Conservation (phyloP, 1,139 yeast species). For the Zygosaccharomyces sapae region DNA sequence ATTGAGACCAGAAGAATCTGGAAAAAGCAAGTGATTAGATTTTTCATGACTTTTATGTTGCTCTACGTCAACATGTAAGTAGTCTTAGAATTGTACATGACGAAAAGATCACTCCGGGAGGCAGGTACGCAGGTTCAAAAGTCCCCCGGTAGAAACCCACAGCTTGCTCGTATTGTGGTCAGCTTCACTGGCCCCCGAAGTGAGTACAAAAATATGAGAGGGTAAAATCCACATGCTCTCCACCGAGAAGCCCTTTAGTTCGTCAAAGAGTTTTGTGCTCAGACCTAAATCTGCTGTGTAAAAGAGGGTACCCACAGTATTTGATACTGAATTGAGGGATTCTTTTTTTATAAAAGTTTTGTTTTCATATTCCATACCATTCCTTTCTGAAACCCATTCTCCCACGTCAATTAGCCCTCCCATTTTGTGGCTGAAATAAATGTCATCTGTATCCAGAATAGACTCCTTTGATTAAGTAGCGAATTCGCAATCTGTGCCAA, state of each 20-base stretch:
- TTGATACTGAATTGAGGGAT: not conserved
- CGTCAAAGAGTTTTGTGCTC: constrained; percentile 13
- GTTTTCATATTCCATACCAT: no score
- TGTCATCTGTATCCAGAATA: constrained; percentile 13
- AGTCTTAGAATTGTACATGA: constrained; percentile 6
- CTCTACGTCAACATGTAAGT: constrained; percentile 15
- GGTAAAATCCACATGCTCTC: constrained; percentile 15
- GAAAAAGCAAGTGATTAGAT: constrained; percentile 17
- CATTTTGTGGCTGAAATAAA: not conserved
- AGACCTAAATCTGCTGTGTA: constrained; percentile 19
- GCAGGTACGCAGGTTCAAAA: constrained; percentile 28
- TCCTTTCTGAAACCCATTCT: no score
- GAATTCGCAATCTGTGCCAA: constrained; percentile 4
- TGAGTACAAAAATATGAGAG: constrained; percentile 22
- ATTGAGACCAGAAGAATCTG: constrained; percentile 35
- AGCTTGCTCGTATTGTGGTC: constrained; percentile 21
- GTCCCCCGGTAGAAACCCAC: constrained; percentile 27
- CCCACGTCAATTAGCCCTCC: constrained; percentile 12
- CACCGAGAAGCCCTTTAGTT: constrained; percentile 21
- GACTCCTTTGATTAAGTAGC: constrained; percentile 13
- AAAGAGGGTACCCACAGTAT: constrained; percentile 4
- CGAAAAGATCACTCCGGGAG: no score
- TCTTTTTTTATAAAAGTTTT: constrained; percentile 1
- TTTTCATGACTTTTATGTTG: constrained; percentile 1
- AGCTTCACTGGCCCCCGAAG: constrained; percentile 29